Conservation (phyloP, 495 filamentous ascomycete genomes). For the Oidiodendron maius region DNA sequence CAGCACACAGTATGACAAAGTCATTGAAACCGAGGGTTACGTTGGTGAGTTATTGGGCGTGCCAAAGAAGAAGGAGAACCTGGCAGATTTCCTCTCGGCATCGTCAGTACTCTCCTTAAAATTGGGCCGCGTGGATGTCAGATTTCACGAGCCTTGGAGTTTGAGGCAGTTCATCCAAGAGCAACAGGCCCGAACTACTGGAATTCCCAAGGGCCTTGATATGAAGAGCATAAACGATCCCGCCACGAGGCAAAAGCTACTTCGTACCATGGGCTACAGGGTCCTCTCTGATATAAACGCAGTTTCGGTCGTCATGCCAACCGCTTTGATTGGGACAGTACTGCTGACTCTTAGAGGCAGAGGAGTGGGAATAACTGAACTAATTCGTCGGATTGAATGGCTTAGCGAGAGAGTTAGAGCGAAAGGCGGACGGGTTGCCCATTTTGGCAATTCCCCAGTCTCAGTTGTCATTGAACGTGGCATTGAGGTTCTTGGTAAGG, state of each 20-base stretch:
- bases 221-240: slow-evolving; percentile 38
- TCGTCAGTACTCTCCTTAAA: slow-evolving; percentile 85
- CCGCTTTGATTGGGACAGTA: slow-evolving; percentile 89
- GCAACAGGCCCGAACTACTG: slow-evolving; percentile 51
- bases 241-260: slow-evolving; percentile 49
- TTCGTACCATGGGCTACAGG: slow-evolving; percentile 82
- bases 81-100: slow-evolving; percentile 79
- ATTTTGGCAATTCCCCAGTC: slow-evolving; percentile 78
- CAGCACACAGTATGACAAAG: slow-evolving; percentile 96
- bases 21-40: slow-evolving; percentile 95
- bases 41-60: slow-evolving; percentile 89
- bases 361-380: slow-evolving; percentile 80
- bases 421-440: slow-evolving; percentile 85
- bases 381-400: slow-evolving; percentile 87
- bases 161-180: slow-evolving; percentile 70
- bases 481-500: slow-evolving; percentile 82
- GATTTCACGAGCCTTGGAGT: slow-evolving; percentile 95
- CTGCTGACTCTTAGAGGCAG: slow-evolving; percentile 86
- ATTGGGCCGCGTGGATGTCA: slow-evolving; percentile 86
- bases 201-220: slow-evolving; percentile 30
- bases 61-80: slow-evolving; percentile 90
- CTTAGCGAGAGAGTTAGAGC: slow-evolving; percentile 73
- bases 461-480: slow-evolving; percentile 81
- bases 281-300: slow-evolving; percentile 91
- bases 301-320: slow-evolving; percentile 96